Conservation (phyloP, 1,139 yeast species). For the Sugiyamaella pinicola region DNA sequence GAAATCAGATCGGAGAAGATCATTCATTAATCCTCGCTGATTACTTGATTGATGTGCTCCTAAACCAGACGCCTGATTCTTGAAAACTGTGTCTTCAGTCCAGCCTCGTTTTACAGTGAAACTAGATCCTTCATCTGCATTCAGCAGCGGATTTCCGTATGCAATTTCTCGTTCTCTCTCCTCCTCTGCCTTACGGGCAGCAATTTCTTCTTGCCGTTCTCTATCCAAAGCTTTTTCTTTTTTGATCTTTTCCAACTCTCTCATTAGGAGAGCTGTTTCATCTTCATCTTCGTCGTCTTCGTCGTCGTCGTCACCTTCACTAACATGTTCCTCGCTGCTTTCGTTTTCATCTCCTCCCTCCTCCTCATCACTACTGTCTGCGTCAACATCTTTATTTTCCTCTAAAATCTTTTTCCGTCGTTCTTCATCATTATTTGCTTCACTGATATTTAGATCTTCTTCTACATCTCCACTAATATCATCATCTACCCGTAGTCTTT, state of each 20-base stretch:
- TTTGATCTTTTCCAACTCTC: slow-evolving; percentile 58
- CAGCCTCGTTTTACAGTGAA: slow-evolving; percentile 46
- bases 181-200: slow-evolving; percentile 40
- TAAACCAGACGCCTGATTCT: slow-evolving; percentile 42
- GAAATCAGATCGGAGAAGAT: slow-evolving; percentile 65
- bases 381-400: slow-evolving; percentile 31
- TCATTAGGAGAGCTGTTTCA: slow-evolving; percentile 46
- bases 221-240: slow-evolving; percentile 47
- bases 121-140: slow-evolving; percentile 24
- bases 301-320: slow-evolving; percentile 32
- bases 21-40: slow-evolving; percentile 56
- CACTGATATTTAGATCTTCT: too few species aligned
- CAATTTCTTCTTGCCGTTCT: slow-evolving; percentile 38
- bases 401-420: slow-evolving; percentile 33
- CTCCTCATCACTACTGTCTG: slow-evolving; percentile 25
- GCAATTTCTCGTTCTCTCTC: slow-evolving; percentile 41
- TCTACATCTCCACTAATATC: slow-evolving; percentile 20
- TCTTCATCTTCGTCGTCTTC: slow-evolving; percentile 34
- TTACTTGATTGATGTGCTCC: slow-evolving; percentile 32
- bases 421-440: slow-evolving; percentile 35
- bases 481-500: not conserved
- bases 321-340: slow-evolving; percentile 26
- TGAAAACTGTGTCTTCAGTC: slow-evolving; percentile 52
- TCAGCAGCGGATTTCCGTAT: slow-evolving; percentile 51
- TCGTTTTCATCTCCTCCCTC: too few species aligned